phyloP scores from a whole-genome alignment of 768 basidiomycete genomes.

The Phanerochaete sordida region DNA sequence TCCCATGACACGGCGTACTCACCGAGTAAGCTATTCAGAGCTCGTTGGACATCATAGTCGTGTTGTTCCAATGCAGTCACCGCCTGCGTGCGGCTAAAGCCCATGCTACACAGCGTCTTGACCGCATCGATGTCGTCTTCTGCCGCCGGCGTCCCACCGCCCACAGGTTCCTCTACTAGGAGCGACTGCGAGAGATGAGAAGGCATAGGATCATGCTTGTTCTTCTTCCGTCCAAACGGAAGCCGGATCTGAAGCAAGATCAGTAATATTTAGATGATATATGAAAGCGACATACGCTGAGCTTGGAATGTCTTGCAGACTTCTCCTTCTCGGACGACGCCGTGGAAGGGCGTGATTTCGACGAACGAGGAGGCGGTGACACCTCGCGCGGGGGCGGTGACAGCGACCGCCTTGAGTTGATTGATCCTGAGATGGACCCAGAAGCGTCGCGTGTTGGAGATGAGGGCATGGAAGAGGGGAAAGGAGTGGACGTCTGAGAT shows the following conservation, averaged over 20 bases:
- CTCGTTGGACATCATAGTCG: constrained; percentile 77
- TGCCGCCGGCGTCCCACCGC: constrained; percentile 42
- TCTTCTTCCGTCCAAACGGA: constrained; percentile 77
- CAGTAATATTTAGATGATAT: neutral
- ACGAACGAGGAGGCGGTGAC: constrained; percentile 53
- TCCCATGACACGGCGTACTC: neutral
- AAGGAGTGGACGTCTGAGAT: constrained; percentile 25
- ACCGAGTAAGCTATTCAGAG: constrained; percentile 72
- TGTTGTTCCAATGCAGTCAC: constrained; percentile 81
- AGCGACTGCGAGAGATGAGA: constrained; percentile 28
- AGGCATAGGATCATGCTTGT: constrained; percentile 46
- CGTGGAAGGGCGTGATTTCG: constrained; percentile 57
- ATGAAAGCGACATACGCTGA: constrained; percentile 57
- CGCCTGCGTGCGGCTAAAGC: constrained; percentile 81
- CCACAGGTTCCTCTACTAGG: constrained; percentile 34
- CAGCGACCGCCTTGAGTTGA: constrained; percentile 29
- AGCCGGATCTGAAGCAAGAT: constrained; percentile 56
- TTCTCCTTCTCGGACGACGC: constrained; percentile 49
- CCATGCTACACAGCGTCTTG: constrained; percentile 83
- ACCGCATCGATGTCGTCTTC: constrained; percentile 77
- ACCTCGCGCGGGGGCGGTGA: constrained; percentile 46
- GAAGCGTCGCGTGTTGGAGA: constrained; percentile 35
- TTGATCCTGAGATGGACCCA: constrained; percentile 20
- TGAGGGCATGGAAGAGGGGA: constrained; percentile 37
- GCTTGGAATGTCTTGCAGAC: constrained; percentile 59